A percentile compares a stretch with the other conserved stretches of the same genome.
These are phyloP conservation scores for Kokia cookei DNA, from an alignment of 441 rosid genomes.

Conservation along the genomic window DNA sequence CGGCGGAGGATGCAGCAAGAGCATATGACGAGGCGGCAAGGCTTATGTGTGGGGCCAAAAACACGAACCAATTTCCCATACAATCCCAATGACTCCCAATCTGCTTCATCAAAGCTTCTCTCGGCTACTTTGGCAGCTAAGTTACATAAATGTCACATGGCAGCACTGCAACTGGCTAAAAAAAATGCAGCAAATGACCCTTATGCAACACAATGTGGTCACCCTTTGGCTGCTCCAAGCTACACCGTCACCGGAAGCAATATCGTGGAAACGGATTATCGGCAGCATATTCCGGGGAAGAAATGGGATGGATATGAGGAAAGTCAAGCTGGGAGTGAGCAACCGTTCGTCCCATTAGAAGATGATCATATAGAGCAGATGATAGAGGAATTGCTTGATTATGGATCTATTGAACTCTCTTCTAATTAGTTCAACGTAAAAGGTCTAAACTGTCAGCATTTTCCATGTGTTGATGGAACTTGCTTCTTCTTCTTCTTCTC, in stretches of 20 bases:
- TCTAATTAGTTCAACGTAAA: slow-evolving; percentile 22
- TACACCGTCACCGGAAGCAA: slow-evolving; percentile 5
- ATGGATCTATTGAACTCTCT: slow-evolving; percentile 57
- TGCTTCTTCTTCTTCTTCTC: background rate
- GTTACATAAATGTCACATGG: slow-evolving; percentile 59
- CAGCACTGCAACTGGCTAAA: slow-evolving; percentile 36
- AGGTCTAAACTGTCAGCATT: background rate
- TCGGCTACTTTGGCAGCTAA: slow-evolving; percentile 64
- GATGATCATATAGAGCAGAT: slow-evolving; percentile 70
- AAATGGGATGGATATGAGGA: slow-evolving; percentile 26
- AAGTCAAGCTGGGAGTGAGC: slow-evolving; percentile 11
- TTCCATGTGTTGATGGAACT: background rate
- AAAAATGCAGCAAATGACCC: slow-evolving; percentile 18
- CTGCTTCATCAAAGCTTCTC: slow-evolving; percentile 59
- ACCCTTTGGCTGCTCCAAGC: background rate
- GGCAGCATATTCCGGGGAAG: slow-evolving; percentile 21
- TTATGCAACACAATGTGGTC: slow-evolving; percentile 4
- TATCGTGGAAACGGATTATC: background rate
- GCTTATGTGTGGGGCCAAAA: slow-evolving; percentile 58
- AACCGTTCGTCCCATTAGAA: slow-evolving; percentile 32
- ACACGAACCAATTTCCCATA: slow-evolving; percentile 55
- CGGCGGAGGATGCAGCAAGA: slow-evolving; percentile 68
- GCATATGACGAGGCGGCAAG: slow-evolving; percentile 77
- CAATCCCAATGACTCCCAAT: slow-evolving; percentile 48
- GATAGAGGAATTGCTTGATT: slow-evolving; percentile 63